Evolutionary conservation across 1,139 yeast genomes (phyloP).

Genomic region (Groenewaldozyma auringiensis): DNA sequence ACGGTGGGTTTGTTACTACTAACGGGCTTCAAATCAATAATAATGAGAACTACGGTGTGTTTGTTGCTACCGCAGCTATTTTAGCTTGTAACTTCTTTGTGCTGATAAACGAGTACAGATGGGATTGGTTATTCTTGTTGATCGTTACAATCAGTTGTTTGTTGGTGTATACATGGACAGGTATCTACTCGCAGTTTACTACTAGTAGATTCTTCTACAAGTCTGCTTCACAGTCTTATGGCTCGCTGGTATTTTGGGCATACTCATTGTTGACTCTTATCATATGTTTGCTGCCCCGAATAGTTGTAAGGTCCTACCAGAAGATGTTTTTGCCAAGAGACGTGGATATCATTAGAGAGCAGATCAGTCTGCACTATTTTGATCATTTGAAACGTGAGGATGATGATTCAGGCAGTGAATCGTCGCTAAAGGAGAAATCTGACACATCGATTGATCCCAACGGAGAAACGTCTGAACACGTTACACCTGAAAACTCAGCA

Average conservation of each 20-base stretch:
- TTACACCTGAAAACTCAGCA: too few relatives aligned
- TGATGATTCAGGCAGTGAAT: constrained; percentile 9
- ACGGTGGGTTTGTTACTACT: constrained; percentile 48
- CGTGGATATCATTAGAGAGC: constrained; percentile 79
- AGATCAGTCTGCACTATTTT: constrained; percentile 14
- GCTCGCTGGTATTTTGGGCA: constrained; percentile 73
- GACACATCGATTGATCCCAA: background rate
- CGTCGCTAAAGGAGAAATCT: constrained; percentile 2
- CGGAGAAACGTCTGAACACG: constrained; percentile 2
- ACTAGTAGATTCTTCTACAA: constrained; percentile 66
- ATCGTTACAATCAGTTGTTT: constrained; percentile 59
- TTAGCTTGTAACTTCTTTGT: constrained; percentile 76
- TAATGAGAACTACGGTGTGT: constrained; percentile 75
- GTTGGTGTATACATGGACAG: constrained; percentile 80
- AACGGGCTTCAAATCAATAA: constrained; percentile 71
- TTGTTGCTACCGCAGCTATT: constrained; percentile 73
- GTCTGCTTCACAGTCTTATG: constrained; percentile 70
- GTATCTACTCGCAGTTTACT: constrained; percentile 68
- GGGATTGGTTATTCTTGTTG: constrained; percentile 86
- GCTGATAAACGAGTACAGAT: constrained; percentile 72
- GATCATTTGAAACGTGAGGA: constrained; percentile 12
- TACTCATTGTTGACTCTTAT: constrained; percentile 63
- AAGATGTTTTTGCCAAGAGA: constrained; percentile 65
- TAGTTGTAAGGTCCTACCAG: constrained; percentile 53
- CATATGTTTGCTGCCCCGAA: constrained; percentile 68